A percentile compares a stretch with the other conserved stretches of the same genome.
Evolutionary conservation across 441 rosid species (phyloP).

Genomic region (Pelargonium fulgidum): DNA sequence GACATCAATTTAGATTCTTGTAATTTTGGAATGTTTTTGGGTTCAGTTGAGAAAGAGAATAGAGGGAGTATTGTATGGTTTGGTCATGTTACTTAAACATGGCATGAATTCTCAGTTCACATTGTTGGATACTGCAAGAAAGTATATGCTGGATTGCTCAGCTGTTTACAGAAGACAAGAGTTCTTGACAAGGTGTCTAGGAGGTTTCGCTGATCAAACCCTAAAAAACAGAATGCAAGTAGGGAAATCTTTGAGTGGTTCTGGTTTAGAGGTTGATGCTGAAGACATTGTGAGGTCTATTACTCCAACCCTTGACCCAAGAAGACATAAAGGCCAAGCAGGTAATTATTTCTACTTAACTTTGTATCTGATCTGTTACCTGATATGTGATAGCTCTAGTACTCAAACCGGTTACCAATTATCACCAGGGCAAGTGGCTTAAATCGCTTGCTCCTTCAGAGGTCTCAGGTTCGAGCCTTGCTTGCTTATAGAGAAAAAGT

Average conservation of each 20-base stretch:
- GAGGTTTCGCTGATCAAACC: conserved; percentile 24
- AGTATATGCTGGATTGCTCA: conserved; percentile 29
- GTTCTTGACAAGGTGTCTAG: conserved; percentile 47
- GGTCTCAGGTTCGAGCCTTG: too few species aligned
- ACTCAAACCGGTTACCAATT: too few species aligned
- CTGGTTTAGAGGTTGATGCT: conserved; percentile 57
- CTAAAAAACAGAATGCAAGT: conserved; percentile 31
- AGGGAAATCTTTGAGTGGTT: conserved; percentile 27
- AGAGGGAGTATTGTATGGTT: not conserved
- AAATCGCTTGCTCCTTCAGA: too few species aligned
- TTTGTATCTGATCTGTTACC: too few species aligned
- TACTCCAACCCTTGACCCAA: conserved; percentile 52
- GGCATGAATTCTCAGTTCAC: conserved; percentile 36
- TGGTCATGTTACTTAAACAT: conserved; percentile 47
- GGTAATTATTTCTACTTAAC: conserved; percentile 30
- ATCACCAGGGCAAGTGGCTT: too few species aligned
- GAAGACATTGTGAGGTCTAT: conserved; percentile 51
- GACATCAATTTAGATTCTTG: not conserved
- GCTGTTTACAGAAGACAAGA: conserved; percentile 65
- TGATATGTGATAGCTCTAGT: too few species aligned
- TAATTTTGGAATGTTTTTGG: not conserved
- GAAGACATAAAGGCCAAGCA: conserved; percentile 85
- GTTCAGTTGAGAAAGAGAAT: not conserved
- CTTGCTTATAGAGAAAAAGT: too few species aligned
- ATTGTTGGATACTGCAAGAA: conserved; percentile 24